Base-by-base conservation (phyloP, 1,139 yeast genomes). In the Hanseniaspora gamundiae region DNA sequence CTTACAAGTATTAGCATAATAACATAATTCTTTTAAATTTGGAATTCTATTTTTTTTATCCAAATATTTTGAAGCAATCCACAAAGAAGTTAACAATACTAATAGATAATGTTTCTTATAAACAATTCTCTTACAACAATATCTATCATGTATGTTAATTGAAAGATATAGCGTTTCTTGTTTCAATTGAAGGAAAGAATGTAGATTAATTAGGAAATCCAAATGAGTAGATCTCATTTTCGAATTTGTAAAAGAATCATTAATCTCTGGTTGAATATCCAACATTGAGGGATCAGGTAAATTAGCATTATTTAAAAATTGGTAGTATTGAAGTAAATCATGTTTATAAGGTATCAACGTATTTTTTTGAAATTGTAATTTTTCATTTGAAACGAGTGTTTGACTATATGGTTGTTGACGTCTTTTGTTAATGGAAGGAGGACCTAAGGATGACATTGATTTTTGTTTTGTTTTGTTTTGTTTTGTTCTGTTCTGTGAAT, bases 41-140 rank as follows among this genome's bases (percentile, higher is more conserved):
- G 96, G 95, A 3, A 86, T 87, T 46, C 85, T 68, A 47, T 77
- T 73, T 64, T 88, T 88, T 58, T 83, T 83, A 62, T 87, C 96
- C 57, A 85, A 87, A 61, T 83, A 85, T 63, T 91, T 91, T 44
- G 94, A 86, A 7, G 97, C 95, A 40, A 91, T 78, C 96, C 97
- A 88, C 45, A 91, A 70, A 4, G 95, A 85, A 2, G 95, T 82
- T 56, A 95, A 83, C 2, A 95, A 95, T 13, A 91, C 91, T 50
- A 91, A 68, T 61, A 88, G 96, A 61, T 86, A 87, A 61, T 91
- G 97, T 52, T 87, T 78, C 57, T 83, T 84, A 64, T 81, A 84
- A n/a, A 88, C 94, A 17, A 88, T 81, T 51, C 98, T 73, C 56
- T 79, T 82, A 33, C 96, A 83, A 60, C 95, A 81, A 66, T 91